Conservation (phyloP, 768 basidiomycete genomes). For the Chalciporus chontae region DNA sequence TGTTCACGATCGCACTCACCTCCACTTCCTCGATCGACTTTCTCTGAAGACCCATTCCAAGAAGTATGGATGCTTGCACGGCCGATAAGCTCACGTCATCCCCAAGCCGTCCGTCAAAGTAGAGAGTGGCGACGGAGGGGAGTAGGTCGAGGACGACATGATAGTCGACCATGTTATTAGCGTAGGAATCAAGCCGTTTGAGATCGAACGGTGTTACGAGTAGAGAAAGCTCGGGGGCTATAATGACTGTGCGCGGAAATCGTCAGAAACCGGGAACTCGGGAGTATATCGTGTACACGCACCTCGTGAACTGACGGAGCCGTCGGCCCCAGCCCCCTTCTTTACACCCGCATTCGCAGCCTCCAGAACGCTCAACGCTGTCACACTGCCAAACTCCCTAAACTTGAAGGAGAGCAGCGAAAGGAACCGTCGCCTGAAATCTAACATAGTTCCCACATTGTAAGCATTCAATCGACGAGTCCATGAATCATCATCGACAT, state of each 20-base stretch:
- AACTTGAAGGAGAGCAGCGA: conserved; percentile 91
- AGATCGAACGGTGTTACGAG: conserved; percentile 89
- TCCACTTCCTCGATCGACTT: conserved; percentile 90
- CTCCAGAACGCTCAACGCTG: conserved; percentile 84
- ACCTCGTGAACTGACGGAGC: conserved; percentile 15
- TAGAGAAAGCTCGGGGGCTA: conserved; percentile 49
- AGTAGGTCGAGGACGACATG: conserved; percentile 93
- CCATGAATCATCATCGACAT: background rate
- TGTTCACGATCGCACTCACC: conserved; percentile 38
- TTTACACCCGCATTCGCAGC: conserved; percentile 68
- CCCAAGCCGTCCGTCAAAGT: conserved; percentile 74
- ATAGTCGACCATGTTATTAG: conserved; percentile 94
- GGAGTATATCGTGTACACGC: no score
- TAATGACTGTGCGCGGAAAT: conserved; percentile 31
- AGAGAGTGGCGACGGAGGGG: conserved; percentile 75
- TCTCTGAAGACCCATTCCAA: conserved; percentile 85
- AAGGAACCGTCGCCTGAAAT: conserved; percentile 90
- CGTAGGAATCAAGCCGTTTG: conserved; percentile 93
- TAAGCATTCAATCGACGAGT: no score
- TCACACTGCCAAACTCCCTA: conserved; percentile 87
- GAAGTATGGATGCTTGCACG: conserved; percentile 87
- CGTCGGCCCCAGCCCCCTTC: conserved; percentile 35
- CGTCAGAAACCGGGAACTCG: no score
- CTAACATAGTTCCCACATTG: conserved; percentile 36
- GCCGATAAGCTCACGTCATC: conserved; percentile 70